Conservation (phyloP, 768 basidiomycete species). For the Pisolithus orientalis region DNA sequence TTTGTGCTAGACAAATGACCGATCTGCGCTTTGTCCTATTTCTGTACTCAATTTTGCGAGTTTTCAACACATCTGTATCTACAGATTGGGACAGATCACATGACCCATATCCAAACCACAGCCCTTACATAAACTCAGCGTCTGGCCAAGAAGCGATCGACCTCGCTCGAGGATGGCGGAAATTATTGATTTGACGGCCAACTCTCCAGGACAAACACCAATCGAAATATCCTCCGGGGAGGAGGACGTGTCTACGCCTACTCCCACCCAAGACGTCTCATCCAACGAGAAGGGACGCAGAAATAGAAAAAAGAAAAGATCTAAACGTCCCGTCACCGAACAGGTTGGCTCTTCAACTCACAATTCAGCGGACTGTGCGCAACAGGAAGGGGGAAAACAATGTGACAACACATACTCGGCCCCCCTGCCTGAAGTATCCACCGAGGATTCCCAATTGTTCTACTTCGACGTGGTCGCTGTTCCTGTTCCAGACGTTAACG, state of each 20-base stretch:
- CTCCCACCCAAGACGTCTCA: conserved; percentile 1
- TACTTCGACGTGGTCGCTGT: conserved; percentile 45
- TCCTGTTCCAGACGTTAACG: conserved; percentile 22
- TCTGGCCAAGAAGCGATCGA: not conserved
- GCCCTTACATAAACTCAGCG: too few relatives aligned
- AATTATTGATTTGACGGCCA: conserved; percentile 27
- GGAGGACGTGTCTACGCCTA: conserved; percentile 6
- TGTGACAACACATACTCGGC: conserved; percentile 6
- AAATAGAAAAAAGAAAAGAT: conserved; percentile 21
- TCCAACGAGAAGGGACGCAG: conserved; percentile 19
- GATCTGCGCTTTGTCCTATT: not conserved
- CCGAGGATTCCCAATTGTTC: conserved; percentile 31
- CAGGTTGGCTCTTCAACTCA: conserved; percentile 11
- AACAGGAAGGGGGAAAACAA: conserved; percentile 3
- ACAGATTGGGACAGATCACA: too few relatives aligned
- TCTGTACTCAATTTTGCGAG: too few relatives aligned
- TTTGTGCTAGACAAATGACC: not conserved
- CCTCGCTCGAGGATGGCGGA: conserved; percentile 16
- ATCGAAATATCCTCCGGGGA: conserved; percentile 27
- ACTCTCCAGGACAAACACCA: conserved; percentile 16
- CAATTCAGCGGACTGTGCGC: conserved; percentile 16
- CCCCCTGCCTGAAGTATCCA: conserved; percentile 20
- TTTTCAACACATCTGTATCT: too few relatives aligned
- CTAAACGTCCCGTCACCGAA: conserved; percentile 12
- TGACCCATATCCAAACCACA: too few relatives aligned